Base-by-base conservation (phyloP, 768 basidiomycete species). In the Podaxis sp. region DNA sequence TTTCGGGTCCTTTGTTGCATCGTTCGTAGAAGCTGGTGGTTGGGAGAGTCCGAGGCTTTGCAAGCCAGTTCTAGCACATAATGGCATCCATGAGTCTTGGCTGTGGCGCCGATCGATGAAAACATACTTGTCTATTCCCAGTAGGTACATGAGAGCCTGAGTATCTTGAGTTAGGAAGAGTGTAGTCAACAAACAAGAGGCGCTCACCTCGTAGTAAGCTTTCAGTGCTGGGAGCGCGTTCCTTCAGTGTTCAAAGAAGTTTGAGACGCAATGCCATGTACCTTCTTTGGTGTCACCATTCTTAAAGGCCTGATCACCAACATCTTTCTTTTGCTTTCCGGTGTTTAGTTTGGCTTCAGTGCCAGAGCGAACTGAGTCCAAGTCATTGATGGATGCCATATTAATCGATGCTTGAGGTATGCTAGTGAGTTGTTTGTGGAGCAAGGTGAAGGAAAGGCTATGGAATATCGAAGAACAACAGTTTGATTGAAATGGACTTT, bases 51-150 rank as follows among this genome's bases (percentile, higher is more conserved):
- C 82, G 23, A 88, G 72, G 23, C 80, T 78, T 66, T 82, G 77
- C 37, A 86, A 71, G 0, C 84, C 84, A 61, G 80, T 84, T 69
- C 86, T 88, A 60, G 5, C n/a, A 18, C 38, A 16, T 28, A 1
- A 10, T 18, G 47, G 21, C 10, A 16, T 25, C 10, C 7, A 48
- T 27, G 10, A 48, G 9, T 48, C 5, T 18, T 48, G 18, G 32
- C 50, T 28, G 46, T 11, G 16, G 23, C 2, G 51, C 55, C 42
- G 36, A 28, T 48, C 40, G 35, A 50, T 7, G 44, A 11, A 48
- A 50, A 71, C 85, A 62, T 67, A 90, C 90, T 89, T 93, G 79
- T 91, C 87, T 51, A 93, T 71, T 21, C 91, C 91, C 46, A 83
- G 75, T 13, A 92, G 78, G 65, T 86, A 91, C 79, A 91, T 77